Evolutionary conservation across 208 protist genomes (phyloP).

Genomic region (Crithidia expoeki): DNA sequence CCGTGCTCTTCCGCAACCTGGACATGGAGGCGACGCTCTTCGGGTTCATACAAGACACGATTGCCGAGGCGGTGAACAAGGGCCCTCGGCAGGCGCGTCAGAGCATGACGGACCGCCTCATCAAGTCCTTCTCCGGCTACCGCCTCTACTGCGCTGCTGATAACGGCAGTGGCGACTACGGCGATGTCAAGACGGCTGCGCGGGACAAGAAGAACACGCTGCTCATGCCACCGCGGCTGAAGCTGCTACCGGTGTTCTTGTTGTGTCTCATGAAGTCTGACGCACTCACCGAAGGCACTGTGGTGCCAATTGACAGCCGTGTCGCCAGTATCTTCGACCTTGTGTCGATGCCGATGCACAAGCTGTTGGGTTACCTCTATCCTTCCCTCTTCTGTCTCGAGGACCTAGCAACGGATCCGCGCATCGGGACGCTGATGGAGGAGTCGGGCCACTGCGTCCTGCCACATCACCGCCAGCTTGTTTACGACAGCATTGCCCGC

Average conservation of each 20-base stretch:
- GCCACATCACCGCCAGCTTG: constrained; percentile 64
- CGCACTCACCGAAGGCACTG: constrained; percentile 74
- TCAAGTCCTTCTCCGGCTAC: constrained; percentile 84
- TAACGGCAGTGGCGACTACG: constrained; percentile 19
- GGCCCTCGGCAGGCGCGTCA: constrained; percentile 65
- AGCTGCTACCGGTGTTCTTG: constrained; percentile 91
- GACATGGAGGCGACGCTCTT: constrained; percentile 88
- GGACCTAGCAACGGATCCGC: constrained; percentile 43
- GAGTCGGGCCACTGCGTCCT: constrained; percentile 63
- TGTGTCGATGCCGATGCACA: constrained; percentile 65
- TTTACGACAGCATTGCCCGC: constrained; percentile 69
- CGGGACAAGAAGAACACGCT: constrained; percentile 59
- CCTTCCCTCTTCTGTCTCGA: constrained; percentile 84
- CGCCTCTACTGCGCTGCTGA: constrained; percentile 67
- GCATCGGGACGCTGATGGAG: constrained; percentile 49
- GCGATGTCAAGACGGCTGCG: constrained; percentile 15
- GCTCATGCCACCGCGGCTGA: constrained; percentile 92
- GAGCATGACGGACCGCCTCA: constrained; percentile 48
- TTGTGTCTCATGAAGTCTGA: constrained; percentile 85
- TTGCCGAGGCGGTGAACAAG: constrained; percentile 78
- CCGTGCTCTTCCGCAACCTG: constrained; percentile 67
- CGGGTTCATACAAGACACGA: constrained; percentile 57
- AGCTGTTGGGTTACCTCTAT: constrained; percentile 83
- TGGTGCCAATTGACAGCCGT: constrained; percentile 81
- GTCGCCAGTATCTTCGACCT: constrained; percentile 78